Evolutionary conservation across 2,329 filamentous ascomycete species (phyloP), one percentile per base, ranked within the genome.

Genomic region (Calonectria hongkongensis): DNA sequence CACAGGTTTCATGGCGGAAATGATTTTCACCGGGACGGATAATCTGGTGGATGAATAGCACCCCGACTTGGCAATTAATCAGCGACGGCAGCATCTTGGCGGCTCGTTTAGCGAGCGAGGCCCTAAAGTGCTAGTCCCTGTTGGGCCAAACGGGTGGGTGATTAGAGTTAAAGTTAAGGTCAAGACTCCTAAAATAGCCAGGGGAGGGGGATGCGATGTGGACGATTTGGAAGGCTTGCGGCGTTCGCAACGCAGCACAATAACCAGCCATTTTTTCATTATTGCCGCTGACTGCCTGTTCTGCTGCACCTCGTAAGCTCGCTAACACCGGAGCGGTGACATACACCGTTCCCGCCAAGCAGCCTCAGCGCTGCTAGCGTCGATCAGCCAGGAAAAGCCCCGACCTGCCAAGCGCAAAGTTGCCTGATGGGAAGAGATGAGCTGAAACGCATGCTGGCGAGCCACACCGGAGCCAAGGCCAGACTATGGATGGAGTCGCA

Each of bases 141-240:
- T 39, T 25, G 54, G n/a, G 54, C 36, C 7, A 60, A 41, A 33
- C 5, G 9, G 12, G 54, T 41, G 13, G n/a, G 0, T 28, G 8
- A 60, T 41, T 60, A 60, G 54, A 60, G 54, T 60, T 60, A 60
- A 60, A 25, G 54, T 60, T 60, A 60, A 60, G 33, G 54, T 60
- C 54, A 39, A 39, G 25, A 16, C 21, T 60, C n/a, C 30, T 60
- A 60, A 60, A 60, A 41, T 41, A 60, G 36, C 16, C 54, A 27
- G 54, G 33, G 54, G 45, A 13, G n/a, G 7, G 41, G 43, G 18
- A 33, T 33, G 30, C 4, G 9, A 5, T 5, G 9, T 33, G 30
- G 30, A 33, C 9, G 30, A 33, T 33, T 33, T 21, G 21, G 30
- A 33, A 5, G 30, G 30, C 30, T 33, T 33, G 21, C 21, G 21